Percentiles rank a stretch among this genome's conserved stretches.
These are phyloP conservation scores for Apostasia ramifera DNA, from an alignment of 106 monocot genomes.

Conservation along the genomic window DNA sequence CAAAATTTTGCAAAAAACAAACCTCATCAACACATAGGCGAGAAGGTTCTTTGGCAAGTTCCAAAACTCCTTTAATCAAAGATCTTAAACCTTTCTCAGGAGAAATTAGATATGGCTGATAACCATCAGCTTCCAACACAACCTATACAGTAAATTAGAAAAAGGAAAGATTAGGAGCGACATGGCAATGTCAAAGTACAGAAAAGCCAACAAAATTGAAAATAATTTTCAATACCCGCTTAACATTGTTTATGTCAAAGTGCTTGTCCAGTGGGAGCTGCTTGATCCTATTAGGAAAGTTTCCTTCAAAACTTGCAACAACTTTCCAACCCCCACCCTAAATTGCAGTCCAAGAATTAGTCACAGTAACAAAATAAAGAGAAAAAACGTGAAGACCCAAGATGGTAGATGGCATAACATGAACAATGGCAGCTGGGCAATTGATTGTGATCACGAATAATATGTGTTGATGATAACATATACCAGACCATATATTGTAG, in stretches of 20 bases:
- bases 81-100: constrained; percentile 86
- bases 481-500: no score
- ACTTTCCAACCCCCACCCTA: constrained; percentile 95
- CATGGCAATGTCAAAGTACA: neutral
- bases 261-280: constrained; percentile 90
- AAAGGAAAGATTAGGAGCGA: neutral
- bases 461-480: no score
- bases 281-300: constrained; percentile 91
- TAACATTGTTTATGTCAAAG: constrained; percentile 96
- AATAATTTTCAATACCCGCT: constrained; percentile 56
- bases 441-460: no score
- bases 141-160: constrained; percentile 36
- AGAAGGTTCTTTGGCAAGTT: constrained; percentile 82
- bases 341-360: neutral
- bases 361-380: neutral
- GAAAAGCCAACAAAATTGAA: neutral
- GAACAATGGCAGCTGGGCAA: no score
- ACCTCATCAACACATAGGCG: constrained; percentile 97
- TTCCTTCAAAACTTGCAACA: constrained; percentile 93
- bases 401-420: no score
- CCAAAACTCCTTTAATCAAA: constrained; percentile 68
- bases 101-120: constrained; percentile 93
- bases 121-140: constrained; percentile 97
- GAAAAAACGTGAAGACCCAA: neutral
- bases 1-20: neutral